phyloP scores from a whole-genome alignment of 2,329 filamentous ascomycete species.

The Zasmidium angulare region DNA sequence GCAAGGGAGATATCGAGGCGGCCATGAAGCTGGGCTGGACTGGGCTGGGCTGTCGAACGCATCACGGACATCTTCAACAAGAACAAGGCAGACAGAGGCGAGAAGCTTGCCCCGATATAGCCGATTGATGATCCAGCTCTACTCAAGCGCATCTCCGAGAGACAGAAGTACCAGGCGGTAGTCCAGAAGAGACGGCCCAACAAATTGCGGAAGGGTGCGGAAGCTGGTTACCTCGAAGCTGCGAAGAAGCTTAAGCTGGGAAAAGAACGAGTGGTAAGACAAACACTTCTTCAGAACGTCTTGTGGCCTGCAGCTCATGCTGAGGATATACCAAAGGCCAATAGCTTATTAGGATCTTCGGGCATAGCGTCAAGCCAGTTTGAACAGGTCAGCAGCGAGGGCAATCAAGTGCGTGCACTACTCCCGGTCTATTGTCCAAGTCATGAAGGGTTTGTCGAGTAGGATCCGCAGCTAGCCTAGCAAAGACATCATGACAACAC shows the following conservation, averaged over 20 bases:
- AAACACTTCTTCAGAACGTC: too few species aligned
- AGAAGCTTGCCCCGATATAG: background rate
- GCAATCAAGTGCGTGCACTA: too few species aligned
- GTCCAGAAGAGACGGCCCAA: conserved; percentile 13
- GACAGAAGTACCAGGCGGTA: conserved; percentile 11
- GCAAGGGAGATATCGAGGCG: too few species aligned
- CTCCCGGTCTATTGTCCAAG: too few species aligned
- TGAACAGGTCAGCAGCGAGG: too few species aligned
- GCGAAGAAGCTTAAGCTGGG: conserved; percentile 17
- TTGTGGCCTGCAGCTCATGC: too few species aligned
- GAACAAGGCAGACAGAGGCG: conserved; percentile 11
- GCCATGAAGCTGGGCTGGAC: background rate
- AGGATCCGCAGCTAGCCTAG: too few species aligned
- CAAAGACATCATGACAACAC: too few species aligned
- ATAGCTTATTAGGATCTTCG: too few species aligned
- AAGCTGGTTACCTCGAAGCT: conserved; percentile 13
- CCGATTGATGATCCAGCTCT: conserved; percentile 16
- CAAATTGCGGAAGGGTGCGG: conserved; percentile 11
- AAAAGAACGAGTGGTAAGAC: conserved; percentile 16
- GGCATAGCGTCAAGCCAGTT: too few species aligned
- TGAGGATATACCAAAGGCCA: too few species aligned
- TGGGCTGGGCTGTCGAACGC: conserved; percentile 18
- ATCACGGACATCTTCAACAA: conserved; percentile 19
- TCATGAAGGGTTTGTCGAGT: too few species aligned
- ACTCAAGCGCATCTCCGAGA: conserved; percentile 11